Conservation (phyloP, 805 yeast genomes). For the Ogataea wickerhamii region DNA sequence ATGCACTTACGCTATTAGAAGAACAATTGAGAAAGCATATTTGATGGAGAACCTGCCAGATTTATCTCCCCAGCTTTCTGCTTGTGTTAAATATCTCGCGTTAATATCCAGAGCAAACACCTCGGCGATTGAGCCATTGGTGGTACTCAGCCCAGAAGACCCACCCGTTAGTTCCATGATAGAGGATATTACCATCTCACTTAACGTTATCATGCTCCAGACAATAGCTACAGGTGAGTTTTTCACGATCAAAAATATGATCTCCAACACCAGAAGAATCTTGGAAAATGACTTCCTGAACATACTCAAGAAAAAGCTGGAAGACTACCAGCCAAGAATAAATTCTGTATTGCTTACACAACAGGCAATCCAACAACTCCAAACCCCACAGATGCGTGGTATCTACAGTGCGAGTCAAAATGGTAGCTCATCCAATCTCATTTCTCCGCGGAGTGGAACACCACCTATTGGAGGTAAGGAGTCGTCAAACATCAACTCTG, state of each 20-base stretch:
- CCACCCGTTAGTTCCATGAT: slow-evolving; percentile 78
- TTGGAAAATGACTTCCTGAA: slow-evolving; percentile 62
- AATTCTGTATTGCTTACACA: slow-evolving; percentile 27
- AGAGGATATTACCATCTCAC: slow-evolving; percentile 76
- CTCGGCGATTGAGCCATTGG: slow-evolving; percentile 15
- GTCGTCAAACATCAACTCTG: slow-evolving; percentile 11
- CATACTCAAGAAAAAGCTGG: slow-evolving; percentile 47
- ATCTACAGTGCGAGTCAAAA: slow-evolving; percentile 15
- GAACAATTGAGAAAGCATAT: slow-evolving; percentile 79
- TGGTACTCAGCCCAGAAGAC: slow-evolving; percentile 43
- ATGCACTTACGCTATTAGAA: slow-evolving; percentile 62
- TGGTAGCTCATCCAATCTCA: slow-evolving; percentile 22
- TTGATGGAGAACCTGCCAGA: slow-evolving; percentile 77
- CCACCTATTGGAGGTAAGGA: slow-evolving; percentile 25
- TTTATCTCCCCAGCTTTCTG: slow-evolving; percentile 33
- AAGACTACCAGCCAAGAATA: slow-evolving; percentile 40
- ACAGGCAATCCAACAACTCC: slow-evolving; percentile 18
- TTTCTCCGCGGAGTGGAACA: slow-evolving; percentile 30
- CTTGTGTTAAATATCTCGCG: slow-evolving; percentile 26
- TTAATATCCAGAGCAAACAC: slow-evolving; percentile 18
- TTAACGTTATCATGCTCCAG: slow-evolving; percentile 64
- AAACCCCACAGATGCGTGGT: slow-evolving; percentile 11
- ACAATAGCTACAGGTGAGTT: slow-evolving; percentile 70
- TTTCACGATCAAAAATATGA: slow-evolving; percentile 49
- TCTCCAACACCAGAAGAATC: slow-evolving; percentile 53